Conservation (phyloP, 495 filamentous ascomycete species). For the Glutinoglossum americanum region DNA sequence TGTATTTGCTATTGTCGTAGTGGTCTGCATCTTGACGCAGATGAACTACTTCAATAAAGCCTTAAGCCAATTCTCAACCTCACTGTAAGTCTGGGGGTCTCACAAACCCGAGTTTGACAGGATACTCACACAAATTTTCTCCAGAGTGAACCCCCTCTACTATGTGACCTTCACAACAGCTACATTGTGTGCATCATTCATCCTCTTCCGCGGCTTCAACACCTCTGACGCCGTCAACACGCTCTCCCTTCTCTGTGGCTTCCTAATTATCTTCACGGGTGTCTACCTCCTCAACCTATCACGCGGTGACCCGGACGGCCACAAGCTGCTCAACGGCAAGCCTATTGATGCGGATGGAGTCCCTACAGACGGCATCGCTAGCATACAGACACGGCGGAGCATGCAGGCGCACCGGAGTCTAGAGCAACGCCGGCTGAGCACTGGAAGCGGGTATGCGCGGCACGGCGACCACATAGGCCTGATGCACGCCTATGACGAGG, state of each 20-base stretch:
- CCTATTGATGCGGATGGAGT: slow-evolving; percentile 40
- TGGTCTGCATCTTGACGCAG: slow-evolving; percentile 86
- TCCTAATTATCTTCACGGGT: slow-evolving; percentile 89
- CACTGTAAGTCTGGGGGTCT: slow-evolving; percentile 44
- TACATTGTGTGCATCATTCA: slow-evolving; percentile 86
- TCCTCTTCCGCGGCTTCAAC: slow-evolving; percentile 94
- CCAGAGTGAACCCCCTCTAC: slow-evolving; percentile 90
- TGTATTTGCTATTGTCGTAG: slow-evolving; percentile 82
- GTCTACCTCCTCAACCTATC: slow-evolving; percentile 95
- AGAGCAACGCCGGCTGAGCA: slow-evolving; percentile 30
- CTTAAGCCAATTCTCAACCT: slow-evolving; percentile 86
- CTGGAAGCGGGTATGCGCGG: slow-evolving; percentile 26
- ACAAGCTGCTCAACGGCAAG: slow-evolving; percentile 38
- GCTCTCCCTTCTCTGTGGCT: slow-evolving; percentile 78
- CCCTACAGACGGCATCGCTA: slow-evolving; percentile 79
- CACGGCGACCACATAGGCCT: slow-evolving; percentile 50
- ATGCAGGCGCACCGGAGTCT: slow-evolving; percentile 72
- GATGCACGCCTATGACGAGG: slow-evolving; percentile 63
- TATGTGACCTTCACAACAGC: slow-evolving; percentile 99
- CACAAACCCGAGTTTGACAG: background rate
- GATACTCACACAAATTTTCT: background rate
- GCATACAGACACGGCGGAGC: slow-evolving; percentile 65
- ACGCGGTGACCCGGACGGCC: slow-evolving; percentile 71
- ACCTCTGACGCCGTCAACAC: slow-evolving; percentile 86
- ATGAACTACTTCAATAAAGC: slow-evolving; percentile 99